A percentile compares a stretch with the other conserved stretches of the same genome.
These are phyloP conservation scores for Cladorrhinum sp. DNA, from an alignment of 2,329 filamentous ascomycete genomes.

Conservation along the genomic window DNA sequence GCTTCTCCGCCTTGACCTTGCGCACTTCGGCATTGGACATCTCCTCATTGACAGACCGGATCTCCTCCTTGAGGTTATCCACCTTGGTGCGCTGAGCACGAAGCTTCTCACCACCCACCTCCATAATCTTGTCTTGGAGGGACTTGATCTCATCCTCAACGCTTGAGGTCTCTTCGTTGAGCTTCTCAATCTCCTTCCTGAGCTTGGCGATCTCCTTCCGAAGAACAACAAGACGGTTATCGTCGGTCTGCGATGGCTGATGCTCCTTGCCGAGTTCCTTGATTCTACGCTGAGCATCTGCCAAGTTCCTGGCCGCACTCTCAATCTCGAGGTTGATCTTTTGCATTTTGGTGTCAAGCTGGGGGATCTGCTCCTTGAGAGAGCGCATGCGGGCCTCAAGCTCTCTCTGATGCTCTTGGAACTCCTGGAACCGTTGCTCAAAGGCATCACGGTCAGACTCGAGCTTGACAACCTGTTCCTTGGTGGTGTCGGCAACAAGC, in stretches of 20 bases:
- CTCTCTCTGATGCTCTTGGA: constrained; percentile 79
- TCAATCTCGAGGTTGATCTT: constrained; percentile 88
- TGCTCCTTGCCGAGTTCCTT: constrained; percentile 81
- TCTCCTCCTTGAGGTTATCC: constrained; percentile 82
- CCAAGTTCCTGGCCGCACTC: constrained; percentile 78
- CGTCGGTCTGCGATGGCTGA: constrained; percentile 75
- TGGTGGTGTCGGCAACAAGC: constrained; percentile 78
- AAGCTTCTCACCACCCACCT: constrained; percentile 90
- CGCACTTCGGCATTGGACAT: constrained; percentile 83
- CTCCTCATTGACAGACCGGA: constrained; percentile 74
- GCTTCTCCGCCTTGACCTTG: constrained; percentile 91
- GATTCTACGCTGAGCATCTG: constrained; percentile 78
- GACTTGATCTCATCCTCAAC: constrained; percentile 91
- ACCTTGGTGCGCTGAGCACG: constrained; percentile 88
- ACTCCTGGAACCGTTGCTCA: constrained; percentile 77
- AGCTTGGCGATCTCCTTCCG: constrained; percentile 75
- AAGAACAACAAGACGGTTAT: constrained; percentile 66
- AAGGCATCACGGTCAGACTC: constrained; percentile 82
- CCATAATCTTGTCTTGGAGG: constrained; percentile 96
- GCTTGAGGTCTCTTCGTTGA: constrained; percentile 80
- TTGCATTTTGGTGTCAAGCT: constrained; percentile 84
- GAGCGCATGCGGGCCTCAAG: constrained; percentile 71
- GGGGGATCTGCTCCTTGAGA: constrained; percentile 74
- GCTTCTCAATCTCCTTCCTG: constrained; percentile 72
- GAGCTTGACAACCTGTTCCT: constrained; percentile 83